A percentile compares a stretch with the other conserved stretches of the same genome.
Evolutionary conservation across 2,329 filamentous ascomycete species (phyloP).

Genomic region (Claviceps sp.): DNA sequence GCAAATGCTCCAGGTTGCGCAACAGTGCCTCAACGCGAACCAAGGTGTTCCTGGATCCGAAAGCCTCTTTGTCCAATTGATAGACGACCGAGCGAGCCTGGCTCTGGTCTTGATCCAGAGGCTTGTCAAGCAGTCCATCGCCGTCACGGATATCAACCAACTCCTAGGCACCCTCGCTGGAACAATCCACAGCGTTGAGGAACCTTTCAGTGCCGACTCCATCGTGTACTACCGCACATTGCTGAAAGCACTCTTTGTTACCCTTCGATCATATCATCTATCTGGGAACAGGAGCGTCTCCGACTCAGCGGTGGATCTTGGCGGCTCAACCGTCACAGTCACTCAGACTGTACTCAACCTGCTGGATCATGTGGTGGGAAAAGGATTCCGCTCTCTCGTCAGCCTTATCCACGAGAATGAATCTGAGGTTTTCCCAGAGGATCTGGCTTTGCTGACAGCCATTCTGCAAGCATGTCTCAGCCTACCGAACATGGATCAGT

Average conservation of each 20-base stretch:
- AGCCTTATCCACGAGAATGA: constrained; percentile 68
- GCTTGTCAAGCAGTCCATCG: constrained; percentile 46
- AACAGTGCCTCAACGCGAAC: constrained; percentile 69
- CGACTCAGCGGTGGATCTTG: constrained; percentile 20
- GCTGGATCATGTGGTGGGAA: constrained; percentile 63
- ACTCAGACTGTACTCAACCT: constrained; percentile 62
- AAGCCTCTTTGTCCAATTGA: constrained; percentile 67
- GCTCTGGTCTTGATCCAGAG: constrained; percentile 72
- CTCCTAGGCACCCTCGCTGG: constrained; percentile 37
- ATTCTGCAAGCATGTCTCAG: constrained; percentile 75
- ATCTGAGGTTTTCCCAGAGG: constrained; percentile 49
- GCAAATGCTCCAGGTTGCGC: constrained; percentile 60
- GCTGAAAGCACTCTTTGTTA: constrained; percentile 72
- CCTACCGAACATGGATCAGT: constrained; percentile 61
- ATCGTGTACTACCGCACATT: constrained; percentile 69
- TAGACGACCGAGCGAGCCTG: constrained; percentile 64
- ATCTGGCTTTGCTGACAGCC: constrained; percentile 76
- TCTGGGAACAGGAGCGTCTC: constrained; percentile 16
- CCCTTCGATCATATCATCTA: constrained; percentile 51
- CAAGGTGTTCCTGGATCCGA: constrained; percentile 58
- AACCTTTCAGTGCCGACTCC: constrained; percentile 37
- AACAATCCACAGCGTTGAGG: constrained; percentile 39
- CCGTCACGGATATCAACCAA: constrained; percentile 36
- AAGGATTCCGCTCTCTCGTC: constrained; percentile 70
- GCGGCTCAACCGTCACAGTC: constrained; percentile 28